These are phyloP conservation scores for Pelargonium fulgidum DNA, from an alignment of 441 rosid genomes.

Conservation along the genomic window DNA sequence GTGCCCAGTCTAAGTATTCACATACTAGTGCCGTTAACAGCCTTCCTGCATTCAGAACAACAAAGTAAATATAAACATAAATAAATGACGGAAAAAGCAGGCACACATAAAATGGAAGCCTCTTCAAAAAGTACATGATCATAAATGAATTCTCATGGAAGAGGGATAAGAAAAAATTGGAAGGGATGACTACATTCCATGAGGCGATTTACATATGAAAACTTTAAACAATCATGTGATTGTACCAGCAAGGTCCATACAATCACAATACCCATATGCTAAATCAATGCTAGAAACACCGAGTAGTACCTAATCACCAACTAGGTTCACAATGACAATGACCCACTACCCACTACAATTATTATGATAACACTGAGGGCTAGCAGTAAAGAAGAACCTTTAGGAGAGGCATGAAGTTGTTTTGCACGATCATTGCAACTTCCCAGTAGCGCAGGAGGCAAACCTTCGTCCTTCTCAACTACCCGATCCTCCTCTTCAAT, in stretches of 20 bases:
- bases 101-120: not conserved
- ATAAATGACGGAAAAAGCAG: not conserved
- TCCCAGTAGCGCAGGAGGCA: constrained; percentile 25
- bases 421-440: constrained; percentile 31
- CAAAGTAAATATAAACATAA: not conserved
- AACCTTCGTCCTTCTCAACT: constrained; percentile 24
- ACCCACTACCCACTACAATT: not conserved
- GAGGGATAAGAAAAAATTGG: constrained; percentile 1
- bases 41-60: constrained; percentile 21
- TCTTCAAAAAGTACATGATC: not conserved
- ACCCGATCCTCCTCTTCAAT: constrained; percentile 30
- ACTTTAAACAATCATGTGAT: not conserved
- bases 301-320: not conserved
- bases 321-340: not conserved
- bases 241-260: not conserved
- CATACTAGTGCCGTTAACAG: constrained; percentile 25
- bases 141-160: not conserved
- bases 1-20: constrained; percentile 31
- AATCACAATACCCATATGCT: not conserved
- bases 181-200: not conserved
- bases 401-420: constrained; percentile 29
- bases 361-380: not conserved
- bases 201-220: not conserved
- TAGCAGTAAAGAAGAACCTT: constrained; percentile 14
- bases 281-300: not conserved